Conservation (phyloP, 108 stramenopile genomes). For the Pseudonitzschia multistriata region DNA sequence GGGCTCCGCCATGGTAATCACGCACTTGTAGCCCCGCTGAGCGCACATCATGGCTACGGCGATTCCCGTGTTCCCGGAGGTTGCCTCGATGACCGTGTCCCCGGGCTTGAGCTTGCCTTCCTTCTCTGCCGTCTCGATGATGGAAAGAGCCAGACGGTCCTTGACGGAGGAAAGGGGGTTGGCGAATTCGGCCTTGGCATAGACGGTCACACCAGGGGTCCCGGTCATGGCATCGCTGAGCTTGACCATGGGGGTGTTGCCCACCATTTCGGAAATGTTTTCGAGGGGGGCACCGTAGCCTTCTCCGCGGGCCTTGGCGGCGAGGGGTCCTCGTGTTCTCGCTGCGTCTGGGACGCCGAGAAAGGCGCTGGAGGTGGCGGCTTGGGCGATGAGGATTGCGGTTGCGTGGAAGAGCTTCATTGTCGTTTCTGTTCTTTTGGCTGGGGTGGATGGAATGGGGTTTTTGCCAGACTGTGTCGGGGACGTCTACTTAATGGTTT, state of each 20-base stretch:
- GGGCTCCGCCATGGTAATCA: conserved; percentile 92
- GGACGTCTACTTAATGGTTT: too few species aligned
- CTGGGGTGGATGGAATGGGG: too few species aligned
- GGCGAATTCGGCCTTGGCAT: conserved; percentile 64
- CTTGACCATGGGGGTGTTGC: conserved; percentile 66
- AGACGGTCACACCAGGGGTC: conserved; percentile 46
- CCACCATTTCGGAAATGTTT: conserved; percentile 54
- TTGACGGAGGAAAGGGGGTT: conserved; percentile 83
- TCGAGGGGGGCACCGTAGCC: conserved; percentile 29
- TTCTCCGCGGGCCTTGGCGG: conserved; percentile 21
- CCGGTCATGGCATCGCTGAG: conserved; percentile 18
- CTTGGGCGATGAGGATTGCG: not conserved
- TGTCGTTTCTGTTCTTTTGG: not conserved
- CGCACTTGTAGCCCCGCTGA: conserved; percentile 65
- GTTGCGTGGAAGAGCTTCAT: not conserved
- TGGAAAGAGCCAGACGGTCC: conserved; percentile 82
- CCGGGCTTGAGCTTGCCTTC: conserved; percentile 81
- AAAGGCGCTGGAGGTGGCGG: not conserved
- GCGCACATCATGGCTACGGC: conserved; percentile 52
- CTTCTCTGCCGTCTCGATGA: conserved; percentile 85
- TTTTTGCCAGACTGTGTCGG: too few species aligned
- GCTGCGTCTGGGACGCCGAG: not conserved
- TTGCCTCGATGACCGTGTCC: conserved; percentile 91
- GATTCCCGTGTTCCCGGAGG: conserved; percentile 95
- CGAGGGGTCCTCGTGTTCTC: not conserved